Percentiles rank a stretch among this genome's conserved stretches.
Conservation (phyloP, 208 protist genomes). For the Wallacemonas sp. region DNA sequence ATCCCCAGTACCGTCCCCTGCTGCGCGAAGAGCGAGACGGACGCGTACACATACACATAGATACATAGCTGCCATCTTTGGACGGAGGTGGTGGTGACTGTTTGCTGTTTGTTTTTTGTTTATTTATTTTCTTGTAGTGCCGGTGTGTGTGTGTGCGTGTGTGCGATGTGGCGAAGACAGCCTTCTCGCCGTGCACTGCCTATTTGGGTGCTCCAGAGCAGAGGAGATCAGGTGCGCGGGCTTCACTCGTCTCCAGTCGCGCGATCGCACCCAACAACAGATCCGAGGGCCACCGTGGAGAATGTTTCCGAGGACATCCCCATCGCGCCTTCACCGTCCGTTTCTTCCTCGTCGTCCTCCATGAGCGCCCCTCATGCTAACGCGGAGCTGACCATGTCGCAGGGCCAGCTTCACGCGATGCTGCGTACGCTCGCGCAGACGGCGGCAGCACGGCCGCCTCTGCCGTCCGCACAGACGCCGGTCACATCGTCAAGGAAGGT, state of each 20-base stretch:
- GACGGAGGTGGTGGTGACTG: not conserved
- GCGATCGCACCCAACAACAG: too few species aligned
- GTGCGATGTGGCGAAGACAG: not conserved
- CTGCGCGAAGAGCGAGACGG: too few species aligned
- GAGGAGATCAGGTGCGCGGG: too few species aligned
- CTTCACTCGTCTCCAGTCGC: too few species aligned
- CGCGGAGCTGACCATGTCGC: not conserved
- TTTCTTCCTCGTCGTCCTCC: not conserved
- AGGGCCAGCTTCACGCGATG: not conserved
- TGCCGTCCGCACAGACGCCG: too few species aligned
- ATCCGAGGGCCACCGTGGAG: too few species aligned
- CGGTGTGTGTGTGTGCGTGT: not conserved
- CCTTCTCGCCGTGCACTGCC: not conserved
- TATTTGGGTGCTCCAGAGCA: too few species aligned
- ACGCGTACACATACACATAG: too few species aligned
- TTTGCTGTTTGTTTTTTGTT: not conserved
- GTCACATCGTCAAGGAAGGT: too few species aligned
- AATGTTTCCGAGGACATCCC: not conserved
- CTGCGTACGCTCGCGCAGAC: constrained; percentile 2
- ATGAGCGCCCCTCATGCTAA: constrained; percentile 2
- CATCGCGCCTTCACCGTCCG: not conserved
- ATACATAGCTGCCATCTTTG: too few species aligned
- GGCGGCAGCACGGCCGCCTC: not conserved
- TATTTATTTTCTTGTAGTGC: not conserved
- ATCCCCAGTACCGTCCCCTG: too few species aligned